These are phyloP conservation scores for Diaporthe sp. DNA, from an alignment of 2,329 filamentous ascomycete species.

Conservation along the genomic window DNA sequence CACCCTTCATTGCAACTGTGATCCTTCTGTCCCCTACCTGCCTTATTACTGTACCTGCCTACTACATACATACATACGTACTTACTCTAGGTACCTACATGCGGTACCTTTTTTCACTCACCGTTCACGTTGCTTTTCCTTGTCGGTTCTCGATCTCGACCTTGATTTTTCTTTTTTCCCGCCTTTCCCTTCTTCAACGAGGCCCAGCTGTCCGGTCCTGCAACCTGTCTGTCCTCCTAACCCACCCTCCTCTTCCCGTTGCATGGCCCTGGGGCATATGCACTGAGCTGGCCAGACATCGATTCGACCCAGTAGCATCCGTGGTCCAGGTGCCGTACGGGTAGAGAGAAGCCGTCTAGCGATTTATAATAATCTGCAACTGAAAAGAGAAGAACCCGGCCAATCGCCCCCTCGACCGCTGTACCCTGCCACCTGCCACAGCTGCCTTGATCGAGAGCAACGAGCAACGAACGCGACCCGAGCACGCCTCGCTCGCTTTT, in stretches of 20 bases:
- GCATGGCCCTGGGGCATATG: background rate
- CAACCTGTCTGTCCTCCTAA: background rate
- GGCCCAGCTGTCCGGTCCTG: background rate
- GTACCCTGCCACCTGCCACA: slow-evolving; percentile 26
- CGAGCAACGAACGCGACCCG: slow-evolving; percentile 18
- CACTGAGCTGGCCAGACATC: slow-evolving; percentile 4
- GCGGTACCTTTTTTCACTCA: background rate
- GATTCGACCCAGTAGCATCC: no score
- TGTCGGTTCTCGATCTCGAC: background rate
- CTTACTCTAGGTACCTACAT: no score
- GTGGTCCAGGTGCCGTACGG: background rate
- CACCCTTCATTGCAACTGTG: slow-evolving; percentile 27
- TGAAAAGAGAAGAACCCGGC: background rate
- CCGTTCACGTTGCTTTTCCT: slow-evolving; percentile 4
- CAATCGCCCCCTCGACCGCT: slow-evolving; percentile 8
- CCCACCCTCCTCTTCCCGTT: background rate
- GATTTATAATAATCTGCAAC: slow-evolving; percentile 28
- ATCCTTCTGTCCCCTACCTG: slow-evolving; percentile 17
- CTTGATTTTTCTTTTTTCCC: background rate
- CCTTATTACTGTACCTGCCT: background rate
- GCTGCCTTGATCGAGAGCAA: slow-evolving; percentile 22
- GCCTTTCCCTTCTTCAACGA: slow-evolving; percentile 9
- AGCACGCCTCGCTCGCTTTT: slow-evolving; percentile 30
- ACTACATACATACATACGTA: background rate
- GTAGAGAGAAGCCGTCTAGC: background rate